A percentile compares a stretch with the other conserved stretches of the same genome.
Conservation (phyloP, 208 protist genomes). For the Leishmania guyanensis region DNA sequence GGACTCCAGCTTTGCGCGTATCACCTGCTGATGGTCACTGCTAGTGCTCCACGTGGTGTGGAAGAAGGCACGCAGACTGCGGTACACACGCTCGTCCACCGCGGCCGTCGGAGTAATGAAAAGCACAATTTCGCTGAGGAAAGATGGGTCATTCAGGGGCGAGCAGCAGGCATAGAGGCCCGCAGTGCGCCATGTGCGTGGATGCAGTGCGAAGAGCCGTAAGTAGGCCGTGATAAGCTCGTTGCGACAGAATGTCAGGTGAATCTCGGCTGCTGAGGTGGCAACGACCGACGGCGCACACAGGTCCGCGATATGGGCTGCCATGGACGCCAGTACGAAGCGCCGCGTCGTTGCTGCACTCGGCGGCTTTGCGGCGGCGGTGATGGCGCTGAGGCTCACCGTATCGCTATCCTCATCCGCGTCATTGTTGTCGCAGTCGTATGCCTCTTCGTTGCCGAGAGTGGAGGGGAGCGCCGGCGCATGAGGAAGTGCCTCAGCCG, state of each 20-base stretch:
- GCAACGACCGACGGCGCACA: constrained; percentile 50
- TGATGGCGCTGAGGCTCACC: constrained; percentile 15
- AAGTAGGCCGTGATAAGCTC: constrained; percentile 47
- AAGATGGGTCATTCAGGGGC: constrained; percentile 63
- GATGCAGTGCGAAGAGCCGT: constrained; percentile 45
- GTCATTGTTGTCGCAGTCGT: constrained; percentile 16
- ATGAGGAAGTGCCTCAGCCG: background rate
- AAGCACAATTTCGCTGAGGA: constrained; percentile 46
- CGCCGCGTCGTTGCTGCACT: constrained; percentile 22
- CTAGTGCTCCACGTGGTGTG: constrained; percentile 45
- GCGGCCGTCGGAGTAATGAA: constrained; percentile 35
- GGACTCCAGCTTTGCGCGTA: constrained; percentile 42
- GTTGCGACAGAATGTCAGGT: constrained; percentile 69
- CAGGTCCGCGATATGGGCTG: constrained; percentile 81
- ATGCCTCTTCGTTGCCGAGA: background rate
- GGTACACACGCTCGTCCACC: constrained; percentile 39
- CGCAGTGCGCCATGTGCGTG: constrained; percentile 61
- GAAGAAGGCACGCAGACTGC: constrained; percentile 51
- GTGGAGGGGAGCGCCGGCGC: background rate
- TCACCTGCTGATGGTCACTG: constrained; percentile 43
- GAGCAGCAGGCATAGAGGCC: constrained; percentile 72
- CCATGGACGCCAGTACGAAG: constrained; percentile 60
- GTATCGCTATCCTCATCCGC: constrained; percentile 30
- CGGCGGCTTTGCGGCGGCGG: background rate
- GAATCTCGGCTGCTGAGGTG: constrained; percentile 38